Base-by-base conservation (phyloP, 495 filamentous ascomycete genomes). In the Podospora pseudopauciseta region DNA sequence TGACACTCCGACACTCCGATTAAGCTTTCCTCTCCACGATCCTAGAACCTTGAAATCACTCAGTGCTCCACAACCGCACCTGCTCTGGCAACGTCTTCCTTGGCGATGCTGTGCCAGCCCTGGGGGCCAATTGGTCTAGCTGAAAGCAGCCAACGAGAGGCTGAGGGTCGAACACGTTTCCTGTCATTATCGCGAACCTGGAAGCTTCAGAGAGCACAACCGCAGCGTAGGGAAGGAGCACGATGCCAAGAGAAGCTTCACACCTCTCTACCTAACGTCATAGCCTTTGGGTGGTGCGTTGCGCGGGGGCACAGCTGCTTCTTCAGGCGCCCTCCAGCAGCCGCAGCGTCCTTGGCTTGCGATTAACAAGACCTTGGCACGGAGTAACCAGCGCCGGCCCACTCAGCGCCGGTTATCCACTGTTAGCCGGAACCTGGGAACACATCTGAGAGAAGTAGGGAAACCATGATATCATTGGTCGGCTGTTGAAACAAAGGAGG, bases 281-380 rank as follows among this genome's bases (percentile, higher is more conserved):
- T 63, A 11, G 61, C 61, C 19, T 15, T 19, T 32, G 3, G 32
- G 15, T n/a, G 61, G 49, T 63, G 61, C 61, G 18, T 34, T 63
- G 7, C 60, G 18, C 26, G 26, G 11, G 58, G n/a, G 26, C 60
- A 32, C 28, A 28, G 9, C 11, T 28, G 13, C 28, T 39, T 19
- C 61, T 63, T 32, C 61, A 9, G 61, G n/a, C 32, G 6, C 11
- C 61, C 32, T 34, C 13, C 18, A 20, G 28, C 61, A 39, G 61
- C 61, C 61, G 61, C 61, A 63, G 61, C 30, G 15, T 16, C 4
- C 61, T 63, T 63, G 61, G 61, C 59, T 32, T 27, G 6, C 16
- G 61, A 44, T 49, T 34, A 32, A 63, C 61, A 63, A 63, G 61
- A 39, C 61, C 61, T 53, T 63, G 32, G 61, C 32, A 28, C 27